phyloP scores from a whole-genome alignment of 495 filamentous ascomycete species.

The Penicillium manginii region DNA sequence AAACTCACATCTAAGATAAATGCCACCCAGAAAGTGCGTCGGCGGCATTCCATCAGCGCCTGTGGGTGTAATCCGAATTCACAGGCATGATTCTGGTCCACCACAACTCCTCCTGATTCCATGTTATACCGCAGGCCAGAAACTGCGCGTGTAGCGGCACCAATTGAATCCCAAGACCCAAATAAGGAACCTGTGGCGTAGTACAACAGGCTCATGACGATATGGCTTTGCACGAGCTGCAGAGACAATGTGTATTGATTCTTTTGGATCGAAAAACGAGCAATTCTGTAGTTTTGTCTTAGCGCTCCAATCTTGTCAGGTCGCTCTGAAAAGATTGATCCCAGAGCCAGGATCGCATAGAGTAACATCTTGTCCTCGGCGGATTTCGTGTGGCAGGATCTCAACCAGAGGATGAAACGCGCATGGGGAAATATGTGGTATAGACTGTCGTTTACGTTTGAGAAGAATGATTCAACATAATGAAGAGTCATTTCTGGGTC shows the following conservation, averaged over 20 bases:
- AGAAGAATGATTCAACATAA: conserved; percentile 60
- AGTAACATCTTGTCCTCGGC: conserved; percentile 71
- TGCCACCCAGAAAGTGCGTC: conserved; percentile 69
- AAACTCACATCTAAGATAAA: conserved; percentile 63
- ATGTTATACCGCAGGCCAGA: conserved; percentile 61
- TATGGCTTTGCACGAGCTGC: conserved; percentile 63
- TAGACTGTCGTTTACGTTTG: conserved; percentile 53
- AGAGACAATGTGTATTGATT: conserved; percentile 54
- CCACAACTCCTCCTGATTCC: conserved; percentile 57
- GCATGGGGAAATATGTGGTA: conserved; percentile 62
- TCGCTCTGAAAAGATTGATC: conserved; percentile 60
- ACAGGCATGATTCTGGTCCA: conserved; percentile 44
- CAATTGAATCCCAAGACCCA: conserved; percentile 63
- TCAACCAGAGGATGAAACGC: conserved; percentile 57
- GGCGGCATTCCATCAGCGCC: conserved; percentile 65
- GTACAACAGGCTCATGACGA: conserved; percentile 67
- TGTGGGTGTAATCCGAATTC: conserved; percentile 61
- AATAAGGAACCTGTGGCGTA: conserved; percentile 57
- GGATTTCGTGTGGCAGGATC: conserved; percentile 54
- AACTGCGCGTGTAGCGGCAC: conserved; percentile 61
- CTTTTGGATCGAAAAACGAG: conserved; percentile 59
- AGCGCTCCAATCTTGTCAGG: conserved; percentile 49
- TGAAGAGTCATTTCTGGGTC: conserved; percentile 52
- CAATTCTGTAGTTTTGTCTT: conserved; percentile 57
- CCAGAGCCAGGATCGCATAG: conserved; percentile 65